These are phyloP conservation scores for Colletotrichum lentis DNA, from an alignment of 2,329 filamentous ascomycete species.

Conservation along the genomic window DNA sequence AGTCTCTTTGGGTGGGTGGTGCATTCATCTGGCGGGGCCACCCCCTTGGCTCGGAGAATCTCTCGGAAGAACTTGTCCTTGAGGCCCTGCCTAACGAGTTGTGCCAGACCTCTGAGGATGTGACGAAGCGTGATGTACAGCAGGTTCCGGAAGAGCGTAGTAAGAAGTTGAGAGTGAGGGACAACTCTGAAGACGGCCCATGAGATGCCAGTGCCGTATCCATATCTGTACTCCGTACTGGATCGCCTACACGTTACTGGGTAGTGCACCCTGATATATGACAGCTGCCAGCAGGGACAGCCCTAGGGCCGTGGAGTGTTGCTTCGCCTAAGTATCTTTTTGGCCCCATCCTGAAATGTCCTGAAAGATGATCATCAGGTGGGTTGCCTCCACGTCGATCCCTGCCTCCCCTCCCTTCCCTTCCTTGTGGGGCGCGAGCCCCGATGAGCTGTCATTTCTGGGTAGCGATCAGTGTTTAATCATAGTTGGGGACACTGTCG, in stretches of 20 bases:
- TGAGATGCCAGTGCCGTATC: background rate
- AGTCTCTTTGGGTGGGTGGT: slow-evolving; percentile 5
- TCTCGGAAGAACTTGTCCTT: slow-evolving; percentile 11
- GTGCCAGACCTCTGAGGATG: background rate
- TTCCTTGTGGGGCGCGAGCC: background rate
- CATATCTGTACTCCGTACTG: too few relatives aligned
- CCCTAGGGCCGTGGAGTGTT: background rate
- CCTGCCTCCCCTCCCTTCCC: slow-evolving; percentile 2
- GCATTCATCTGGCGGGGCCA: slow-evolving; percentile 11
- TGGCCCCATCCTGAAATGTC: background rate
- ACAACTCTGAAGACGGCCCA: background rate
- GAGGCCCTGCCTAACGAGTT: background rate
- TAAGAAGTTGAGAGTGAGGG: background rate
- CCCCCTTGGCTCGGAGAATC: slow-evolving; percentile 28
- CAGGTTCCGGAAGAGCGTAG: too few relatives aligned
- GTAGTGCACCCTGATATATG: background rate
- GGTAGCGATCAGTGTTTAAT: background rate
- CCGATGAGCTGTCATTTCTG: slow-evolving; percentile 14
- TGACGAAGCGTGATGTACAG: background rate
- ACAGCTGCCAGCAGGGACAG: background rate
- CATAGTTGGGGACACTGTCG: background rate
- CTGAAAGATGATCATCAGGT: background rate
- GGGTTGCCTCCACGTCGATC: slow-evolving; percentile 10
- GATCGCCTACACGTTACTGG: background rate
- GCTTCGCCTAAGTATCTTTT: background rate